phyloP scores from a whole-genome alignment of 805 yeast genomes.

The Candida succiphila region DNA sequence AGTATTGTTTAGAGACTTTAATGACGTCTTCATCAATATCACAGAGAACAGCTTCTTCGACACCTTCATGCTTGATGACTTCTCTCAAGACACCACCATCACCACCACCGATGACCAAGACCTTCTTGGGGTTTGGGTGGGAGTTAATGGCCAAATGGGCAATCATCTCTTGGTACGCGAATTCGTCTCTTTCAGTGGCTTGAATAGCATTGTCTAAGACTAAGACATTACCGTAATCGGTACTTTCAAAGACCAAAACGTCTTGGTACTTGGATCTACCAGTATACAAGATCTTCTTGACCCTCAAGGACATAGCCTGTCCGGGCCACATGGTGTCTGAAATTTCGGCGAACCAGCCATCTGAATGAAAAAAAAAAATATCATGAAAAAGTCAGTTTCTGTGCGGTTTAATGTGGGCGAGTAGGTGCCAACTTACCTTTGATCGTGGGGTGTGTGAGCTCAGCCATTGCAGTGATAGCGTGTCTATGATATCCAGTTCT shows the following conservation, averaged over 20 bases:
- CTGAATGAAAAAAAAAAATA: slow-evolving; percentile 42
- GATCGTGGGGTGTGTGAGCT: slow-evolving; percentile 6
- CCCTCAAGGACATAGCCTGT: slow-evolving; percentile 89
- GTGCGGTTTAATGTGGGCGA: background rate
- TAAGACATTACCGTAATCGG: slow-evolving; percentile 90
- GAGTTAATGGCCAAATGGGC: slow-evolving; percentile 87
- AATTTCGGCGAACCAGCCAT: slow-evolving; percentile 96
- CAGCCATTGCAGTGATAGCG: too few relatives aligned
- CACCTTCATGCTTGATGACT: slow-evolving; percentile 76
- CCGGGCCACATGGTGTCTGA: slow-evolving; percentile 99
- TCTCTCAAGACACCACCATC: slow-evolving; percentile 98
- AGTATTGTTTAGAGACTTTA: slow-evolving; percentile 72
- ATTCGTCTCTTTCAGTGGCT: slow-evolving; percentile 95
- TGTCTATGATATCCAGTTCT: too few relatives aligned
- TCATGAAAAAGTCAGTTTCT: background rate
- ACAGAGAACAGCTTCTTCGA: slow-evolving; percentile 84
- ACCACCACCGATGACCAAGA: slow-evolving; percentile 96
- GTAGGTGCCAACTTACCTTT: slow-evolving; percentile 2
- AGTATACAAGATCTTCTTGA: slow-evolving; percentile 75
- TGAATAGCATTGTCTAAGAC: slow-evolving; percentile 94
- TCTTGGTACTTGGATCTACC: slow-evolving; percentile 90
- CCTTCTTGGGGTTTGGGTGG: slow-evolving; percentile 90
- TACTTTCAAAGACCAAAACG: slow-evolving; percentile 83
- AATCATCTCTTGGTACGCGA: slow-evolving; percentile 97
- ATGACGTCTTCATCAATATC: slow-evolving; percentile 95